Evolutionary conservation across 257 asterid species (phyloP), one percentile per base, ranked within the genome.

Genomic region (Solanum sitiens): DNA sequence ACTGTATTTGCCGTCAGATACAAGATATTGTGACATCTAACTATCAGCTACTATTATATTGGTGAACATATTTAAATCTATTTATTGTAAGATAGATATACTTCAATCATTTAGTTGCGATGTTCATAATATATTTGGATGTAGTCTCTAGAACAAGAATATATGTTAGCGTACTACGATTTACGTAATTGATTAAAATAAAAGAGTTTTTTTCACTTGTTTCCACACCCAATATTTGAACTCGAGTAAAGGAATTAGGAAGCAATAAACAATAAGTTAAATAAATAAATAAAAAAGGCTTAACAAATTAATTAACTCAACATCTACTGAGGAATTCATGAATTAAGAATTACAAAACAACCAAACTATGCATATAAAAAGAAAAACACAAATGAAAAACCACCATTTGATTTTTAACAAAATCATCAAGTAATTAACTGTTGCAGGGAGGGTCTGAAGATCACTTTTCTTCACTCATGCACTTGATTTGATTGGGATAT

Each of bases 1-100:
- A 79, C 35, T 45, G 67, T 15, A 15, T 79, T 44, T 79, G 84
- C 65, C 84, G 65, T 79, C 2, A 27, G 2, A 50, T 50, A 30
- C 68, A 80, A 80, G 70, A 80, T 50, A 80, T 30, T 30, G 44
- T 27, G 68, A 80, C 44, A 15, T 80, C 44, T 30, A 80, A 80
- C 70, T 47, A 30, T 47, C 42, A 80, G 39, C 3, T 2, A 65
- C 33, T 47, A 15, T 5, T 16, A 16, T 9, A 47, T 27, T 80
- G 85, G 85, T 27, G 30, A 45, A 10, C 18, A 80, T 80, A 27
- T 30, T 80, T 70, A 56, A 56, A 56, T 56, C 5, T 56, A 56
- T 56, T 56, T 20, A 20, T 56, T 56, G 18, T 56, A 56, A 0
- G n/a, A 18, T 3, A 2, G n/a, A 18, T 53, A 53, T 53, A 18